Conservation (phyloP, 768 basidiomycete species). For the Naematelia encephala region DNA sequence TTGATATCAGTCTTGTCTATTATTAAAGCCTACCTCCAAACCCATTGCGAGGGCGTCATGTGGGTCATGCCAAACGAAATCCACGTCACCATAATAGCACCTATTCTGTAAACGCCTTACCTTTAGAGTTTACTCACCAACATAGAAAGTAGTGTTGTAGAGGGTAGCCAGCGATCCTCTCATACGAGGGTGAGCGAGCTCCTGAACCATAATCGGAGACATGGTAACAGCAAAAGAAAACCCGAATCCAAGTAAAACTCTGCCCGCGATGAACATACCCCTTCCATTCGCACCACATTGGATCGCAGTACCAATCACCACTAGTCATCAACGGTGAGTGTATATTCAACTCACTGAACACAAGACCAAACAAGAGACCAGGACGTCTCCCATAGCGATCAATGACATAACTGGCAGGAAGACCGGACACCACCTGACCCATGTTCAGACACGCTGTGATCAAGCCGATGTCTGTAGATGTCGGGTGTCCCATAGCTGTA, state of each 20-base stretch:
- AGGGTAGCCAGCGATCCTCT: slow-evolving; percentile 1
- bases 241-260: slow-evolving; percentile 56
- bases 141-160: too few species aligned
- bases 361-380: background rate
- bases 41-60: too few species aligned
- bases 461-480: slow-evolving; percentile 1
- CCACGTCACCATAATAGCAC: too few species aligned
- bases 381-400: slow-evolving; percentile 3
- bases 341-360: background rate
- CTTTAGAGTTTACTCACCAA: too few species aligned
- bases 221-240: slow-evolving; percentile 64
- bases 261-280: slow-evolving; percentile 12
- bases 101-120: too few species aligned
- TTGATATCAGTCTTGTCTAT: too few species aligned
- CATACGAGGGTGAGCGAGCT: slow-evolving; percentile 71
- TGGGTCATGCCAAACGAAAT: too few species aligned
- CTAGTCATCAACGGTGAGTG: background rate
- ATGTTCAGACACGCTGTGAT: slow-evolving; percentile 11
- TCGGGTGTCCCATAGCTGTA: slow-evolving; percentile 4
- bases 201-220: slow-evolving; percentile 77
- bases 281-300: slow-evolving; percentile 5
- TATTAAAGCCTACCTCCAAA: too few species aligned
- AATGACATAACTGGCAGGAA: slow-evolving; percentile 2
- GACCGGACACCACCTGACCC: slow-evolving; percentile 2
- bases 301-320: slow-evolving; percentile 6